phyloP scores from a whole-genome alignment of 2,329 filamentous ascomycete genomes.

The Orbilia blumenaviensis region DNA sequence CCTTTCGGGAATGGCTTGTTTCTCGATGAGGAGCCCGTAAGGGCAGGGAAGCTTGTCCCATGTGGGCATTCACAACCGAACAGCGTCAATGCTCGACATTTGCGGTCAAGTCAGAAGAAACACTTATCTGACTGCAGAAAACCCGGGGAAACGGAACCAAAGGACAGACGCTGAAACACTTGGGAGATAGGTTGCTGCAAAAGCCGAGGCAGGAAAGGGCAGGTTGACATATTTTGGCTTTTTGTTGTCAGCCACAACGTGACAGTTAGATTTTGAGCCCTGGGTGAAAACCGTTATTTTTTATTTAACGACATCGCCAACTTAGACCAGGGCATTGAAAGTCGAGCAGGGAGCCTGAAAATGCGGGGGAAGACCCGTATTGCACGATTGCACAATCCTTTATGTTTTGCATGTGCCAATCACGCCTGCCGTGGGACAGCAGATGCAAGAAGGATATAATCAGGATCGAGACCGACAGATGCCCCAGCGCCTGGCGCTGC shows the following conservation, averaged over 20 bases:
- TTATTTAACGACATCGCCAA: slow-evolving; percentile 20
- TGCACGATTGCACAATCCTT: not conserved
- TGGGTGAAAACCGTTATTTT: slow-evolving; percentile 29
- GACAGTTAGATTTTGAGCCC: slow-evolving; percentile 20
- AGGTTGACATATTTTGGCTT: slow-evolving; percentile 11
- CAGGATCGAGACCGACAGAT: not conserved
- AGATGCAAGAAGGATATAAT: slow-evolving; percentile 25
- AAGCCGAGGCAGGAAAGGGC: slow-evolving; percentile 46
- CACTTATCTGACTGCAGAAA: slow-evolving; percentile 11
- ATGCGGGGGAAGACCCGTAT: slow-evolving; percentile 26
- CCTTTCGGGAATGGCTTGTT: slow-evolving; percentile 12
- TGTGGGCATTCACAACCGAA: slow-evolving; percentile 42
- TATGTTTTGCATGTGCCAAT: too few species aligned
- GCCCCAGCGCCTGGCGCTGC: slow-evolving; percentile 17
- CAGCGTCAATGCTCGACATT: slow-evolving; percentile 18
- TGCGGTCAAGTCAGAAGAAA: slow-evolving; percentile 11
- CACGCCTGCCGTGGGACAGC: too few species aligned
- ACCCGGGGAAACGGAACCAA: slow-evolving; percentile 9
- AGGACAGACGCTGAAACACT: not conserved
- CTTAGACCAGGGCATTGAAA: not conserved
- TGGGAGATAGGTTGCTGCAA: not conserved
- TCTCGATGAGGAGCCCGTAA: slow-evolving; percentile 8
- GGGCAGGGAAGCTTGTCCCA: slow-evolving; percentile 7
- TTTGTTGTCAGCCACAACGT: slow-evolving; percentile 12
- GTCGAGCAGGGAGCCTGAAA: slow-evolving; percentile 2